phyloP scores from a whole-genome alignment of 441 rosid species.

The Hypseocharis bilobata region DNA sequence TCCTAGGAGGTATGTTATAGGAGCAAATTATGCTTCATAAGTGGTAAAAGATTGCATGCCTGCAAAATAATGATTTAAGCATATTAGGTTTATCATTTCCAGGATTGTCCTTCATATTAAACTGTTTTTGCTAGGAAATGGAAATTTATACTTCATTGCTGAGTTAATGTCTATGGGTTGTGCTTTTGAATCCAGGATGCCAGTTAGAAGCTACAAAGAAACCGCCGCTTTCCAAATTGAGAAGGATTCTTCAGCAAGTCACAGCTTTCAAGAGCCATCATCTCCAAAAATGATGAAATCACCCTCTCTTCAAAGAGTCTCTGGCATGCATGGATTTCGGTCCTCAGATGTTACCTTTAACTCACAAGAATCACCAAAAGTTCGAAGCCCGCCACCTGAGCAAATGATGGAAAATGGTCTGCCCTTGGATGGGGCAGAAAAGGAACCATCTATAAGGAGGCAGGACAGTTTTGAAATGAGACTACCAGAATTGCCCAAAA shows the following conservation, averaged over 20 bases:
- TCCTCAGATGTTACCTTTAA: constrained; percentile 49
- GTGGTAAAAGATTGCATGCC: not conserved
- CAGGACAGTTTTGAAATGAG: constrained; percentile 92
- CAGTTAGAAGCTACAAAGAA: constrained; percentile 61
- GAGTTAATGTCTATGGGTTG: constrained; percentile 15
- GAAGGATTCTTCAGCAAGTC: constrained; percentile 76
- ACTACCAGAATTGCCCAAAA: constrained; percentile 81
- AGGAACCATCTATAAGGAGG: constrained; percentile 70
- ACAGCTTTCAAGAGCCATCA: constrained; percentile 76
- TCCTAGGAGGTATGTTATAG: constrained; percentile 70
- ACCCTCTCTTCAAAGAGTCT: constrained; percentile 86
- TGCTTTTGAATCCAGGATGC: constrained; percentile 56
- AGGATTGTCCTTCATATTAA: not conserved
- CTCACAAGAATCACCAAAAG: constrained; percentile 60
- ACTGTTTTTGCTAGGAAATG: not conserved
- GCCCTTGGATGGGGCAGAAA: constrained; percentile 47
- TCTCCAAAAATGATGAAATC: constrained; percentile 81
- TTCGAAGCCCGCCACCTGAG: constrained; percentile 63
- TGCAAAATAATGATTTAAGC: not conserved
- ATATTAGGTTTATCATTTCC: not conserved
- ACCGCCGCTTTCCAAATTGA: constrained; percentile 61
- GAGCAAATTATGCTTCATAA: not conserved
- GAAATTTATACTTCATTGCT: not conserved
- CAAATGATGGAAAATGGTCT: constrained; percentile 59
- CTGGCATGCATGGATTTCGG: constrained; percentile 37